Conservation (phyloP, 345 rosid species). For the Hibiscus trionum region DNA sequence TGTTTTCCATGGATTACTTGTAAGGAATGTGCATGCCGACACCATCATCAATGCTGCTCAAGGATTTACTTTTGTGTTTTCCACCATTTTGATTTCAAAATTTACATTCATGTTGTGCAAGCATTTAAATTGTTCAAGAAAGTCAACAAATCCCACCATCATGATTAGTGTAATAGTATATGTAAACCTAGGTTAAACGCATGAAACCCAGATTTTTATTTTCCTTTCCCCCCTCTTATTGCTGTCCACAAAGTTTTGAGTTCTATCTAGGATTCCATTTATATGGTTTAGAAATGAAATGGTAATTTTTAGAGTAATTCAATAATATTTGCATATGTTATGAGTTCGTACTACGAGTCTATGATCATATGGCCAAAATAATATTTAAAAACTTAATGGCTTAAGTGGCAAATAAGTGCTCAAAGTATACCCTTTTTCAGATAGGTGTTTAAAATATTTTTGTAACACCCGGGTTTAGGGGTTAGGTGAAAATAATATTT, state of each 20-base stretch:
- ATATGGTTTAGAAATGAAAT: too few relatives aligned
- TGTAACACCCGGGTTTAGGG: too few relatives aligned
- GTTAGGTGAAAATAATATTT: too few relatives aligned
- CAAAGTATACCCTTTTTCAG: too few relatives aligned
- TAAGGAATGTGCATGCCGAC: conserved; percentile 10
- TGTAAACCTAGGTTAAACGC: not conserved
- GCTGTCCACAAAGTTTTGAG: not conserved
- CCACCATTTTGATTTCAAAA: not conserved
- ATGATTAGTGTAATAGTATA: not conserved
- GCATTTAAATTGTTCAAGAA: too few relatives aligned
- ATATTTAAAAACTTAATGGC: too few relatives aligned
- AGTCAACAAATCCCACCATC: conserved; percentile 9
- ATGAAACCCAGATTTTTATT: not conserved
- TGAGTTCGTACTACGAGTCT: too few relatives aligned
- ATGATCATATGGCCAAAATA: too few relatives aligned
- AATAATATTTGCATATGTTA: not conserved
- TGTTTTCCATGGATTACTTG: too few relatives aligned
- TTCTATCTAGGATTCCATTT: not conserved
- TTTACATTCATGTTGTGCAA: not conserved
- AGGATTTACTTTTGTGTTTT: not conserved
- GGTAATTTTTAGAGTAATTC: not conserved
- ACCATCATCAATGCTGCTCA: not conserved
- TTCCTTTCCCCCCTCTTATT: not conserved
- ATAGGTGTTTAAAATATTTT: too few relatives aligned
- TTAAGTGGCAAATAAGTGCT: too few relatives aligned